Conservation (phyloP, 305 asterid genomes). For the Fraxinus dipetala region DNA sequence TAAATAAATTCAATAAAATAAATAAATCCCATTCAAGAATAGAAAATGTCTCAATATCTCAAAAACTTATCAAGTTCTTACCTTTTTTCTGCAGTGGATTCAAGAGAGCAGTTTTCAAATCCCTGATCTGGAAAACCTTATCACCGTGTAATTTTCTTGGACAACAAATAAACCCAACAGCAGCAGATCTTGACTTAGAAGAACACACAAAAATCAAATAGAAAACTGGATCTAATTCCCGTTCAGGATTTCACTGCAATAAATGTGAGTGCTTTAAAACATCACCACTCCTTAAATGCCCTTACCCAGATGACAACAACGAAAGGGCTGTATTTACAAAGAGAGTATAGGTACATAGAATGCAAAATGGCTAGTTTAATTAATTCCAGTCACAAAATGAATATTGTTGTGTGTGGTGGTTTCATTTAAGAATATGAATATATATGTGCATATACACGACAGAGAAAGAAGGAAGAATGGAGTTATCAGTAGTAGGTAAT, state of each 20-base stretch:
- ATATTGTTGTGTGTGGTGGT: slow-evolving; percentile 36
- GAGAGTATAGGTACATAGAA: slow-evolving; percentile 46
- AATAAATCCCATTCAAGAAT: not conserved
- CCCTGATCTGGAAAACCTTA: slow-evolving; percentile 68
- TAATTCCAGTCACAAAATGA: slow-evolving; percentile 31
- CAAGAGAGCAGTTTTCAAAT: slow-evolving; percentile 36
- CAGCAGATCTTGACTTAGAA: slow-evolving; percentile 53
- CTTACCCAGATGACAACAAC: slow-evolving; percentile 40
- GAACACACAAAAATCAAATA: slow-evolving; percentile 22
- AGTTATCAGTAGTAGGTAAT: slow-evolving; percentile 78
- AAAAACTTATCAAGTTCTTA: slow-evolving; percentile 1
- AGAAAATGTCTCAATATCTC: not conserved
- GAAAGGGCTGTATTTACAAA: slow-evolving; percentile 39
- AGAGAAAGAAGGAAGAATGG: slow-evolving; percentile 52
- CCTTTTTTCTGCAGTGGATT: slow-evolving; percentile 36
- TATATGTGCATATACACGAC: not conserved
- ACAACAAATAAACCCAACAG: slow-evolving; percentile 12
- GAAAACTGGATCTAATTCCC: slow-evolving; percentile 24
- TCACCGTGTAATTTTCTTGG: slow-evolving; percentile 21
- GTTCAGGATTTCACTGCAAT: slow-evolving; percentile 32
- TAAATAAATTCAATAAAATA: not conserved
- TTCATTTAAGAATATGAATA: slow-evolving; percentile 34
- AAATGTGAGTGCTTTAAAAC: slow-evolving; percentile 32
- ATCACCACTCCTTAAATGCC: slow-evolving; percentile 23
- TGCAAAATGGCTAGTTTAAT: slow-evolving; percentile 16